phyloP scores from a whole-genome alignment of 2,329 filamentous ascomycete species.

The Bipolaris victoriae region DNA sequence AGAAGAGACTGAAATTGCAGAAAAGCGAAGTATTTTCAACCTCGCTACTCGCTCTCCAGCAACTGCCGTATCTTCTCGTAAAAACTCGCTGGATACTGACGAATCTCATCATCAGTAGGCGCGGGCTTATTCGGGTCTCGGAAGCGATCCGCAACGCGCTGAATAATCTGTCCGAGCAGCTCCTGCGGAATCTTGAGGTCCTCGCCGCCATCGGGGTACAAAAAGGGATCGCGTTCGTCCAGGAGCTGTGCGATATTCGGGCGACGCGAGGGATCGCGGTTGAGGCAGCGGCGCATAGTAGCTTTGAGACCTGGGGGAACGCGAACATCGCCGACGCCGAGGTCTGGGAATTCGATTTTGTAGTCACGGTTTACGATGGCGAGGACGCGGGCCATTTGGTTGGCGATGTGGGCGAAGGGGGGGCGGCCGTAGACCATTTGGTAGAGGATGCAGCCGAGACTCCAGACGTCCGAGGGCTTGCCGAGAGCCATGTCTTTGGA shows the following conservation, averaged over 20 bases:
- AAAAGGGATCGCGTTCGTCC: conserved; percentile 60
- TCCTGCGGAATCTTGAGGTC: conserved; percentile 59
- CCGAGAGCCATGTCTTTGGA: conserved; percentile 90
- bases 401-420: conserved; percentile 89
- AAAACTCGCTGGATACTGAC: conserved; percentile 55
- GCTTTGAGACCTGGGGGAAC: conserved; percentile 62
- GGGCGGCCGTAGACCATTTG: conserved; percentile 98
- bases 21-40: not conserved
- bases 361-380: conserved; percentile 83
- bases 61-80: conserved; percentile 56
- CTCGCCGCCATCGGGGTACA: conserved; percentile 63
- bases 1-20: not conserved
- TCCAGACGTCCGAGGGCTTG: conserved; percentile 96
- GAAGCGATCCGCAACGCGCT: conserved; percentile 66
- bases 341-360: conserved; percentile 72
- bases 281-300: conserved; percentile 64
- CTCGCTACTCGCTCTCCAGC: conserved; percentile 32
- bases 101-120: conserved; percentile 63
- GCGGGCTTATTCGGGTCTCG: conserved; percentile 57
- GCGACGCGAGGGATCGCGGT: conserved; percentile 62
- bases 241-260: conserved; percentile 65
- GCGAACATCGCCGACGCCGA: conserved; percentile 68
- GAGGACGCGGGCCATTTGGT: conserved; percentile 84
- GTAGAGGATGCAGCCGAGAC: conserved; percentile 92
- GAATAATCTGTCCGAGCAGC: conserved; percentile 65